Conservation (phyloP, 2,329 filamentous ascomycete genomes). For the Claviceps purpurea region DNA sequence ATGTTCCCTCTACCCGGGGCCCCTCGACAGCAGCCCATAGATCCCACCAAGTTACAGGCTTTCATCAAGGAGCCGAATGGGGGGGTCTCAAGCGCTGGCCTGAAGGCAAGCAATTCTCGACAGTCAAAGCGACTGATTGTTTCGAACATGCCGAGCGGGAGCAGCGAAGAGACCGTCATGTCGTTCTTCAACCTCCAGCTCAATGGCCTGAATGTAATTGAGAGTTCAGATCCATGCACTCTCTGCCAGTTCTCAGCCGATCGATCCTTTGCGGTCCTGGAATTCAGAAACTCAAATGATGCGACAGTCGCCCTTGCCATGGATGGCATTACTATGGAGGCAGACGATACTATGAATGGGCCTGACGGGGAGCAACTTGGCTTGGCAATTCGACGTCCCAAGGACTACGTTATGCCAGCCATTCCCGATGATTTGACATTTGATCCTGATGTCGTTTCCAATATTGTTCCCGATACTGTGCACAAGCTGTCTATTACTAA, state of each 20-base stretch:
- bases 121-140: constrained; percentile 88
- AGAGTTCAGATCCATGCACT: constrained; percentile 71
- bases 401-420: constrained; percentile 91
- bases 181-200: constrained; percentile 93
- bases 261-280: constrained; percentile 68
- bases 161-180: constrained; percentile 63
- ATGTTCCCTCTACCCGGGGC: constrained; percentile 98
- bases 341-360: constrained; percentile 46
- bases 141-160: constrained; percentile 61
- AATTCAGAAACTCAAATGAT: constrained; percentile 79
- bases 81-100: constrained; percentile 55
- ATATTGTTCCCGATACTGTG: constrained; percentile 74
- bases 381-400: constrained; percentile 71
- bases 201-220: constrained; percentile 88
- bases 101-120: constrained; percentile 85
- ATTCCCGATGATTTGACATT: constrained; percentile 59
- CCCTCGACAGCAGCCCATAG: constrained; percentile 88
- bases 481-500: constrained; percentile 93
- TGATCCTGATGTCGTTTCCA: constrained; percentile 65
- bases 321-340: constrained; percentile 80
- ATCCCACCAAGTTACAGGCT: constrained; percentile 82
- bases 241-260: constrained; percentile 73
- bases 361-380: constrained; percentile 41
- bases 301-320: constrained; percentile 83
- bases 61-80: constrained; percentile 86